Evolutionary conservation across 2,329 filamentous ascomycete genomes (phyloP).

Genomic region (Ophiosphaerella narmari): DNA sequence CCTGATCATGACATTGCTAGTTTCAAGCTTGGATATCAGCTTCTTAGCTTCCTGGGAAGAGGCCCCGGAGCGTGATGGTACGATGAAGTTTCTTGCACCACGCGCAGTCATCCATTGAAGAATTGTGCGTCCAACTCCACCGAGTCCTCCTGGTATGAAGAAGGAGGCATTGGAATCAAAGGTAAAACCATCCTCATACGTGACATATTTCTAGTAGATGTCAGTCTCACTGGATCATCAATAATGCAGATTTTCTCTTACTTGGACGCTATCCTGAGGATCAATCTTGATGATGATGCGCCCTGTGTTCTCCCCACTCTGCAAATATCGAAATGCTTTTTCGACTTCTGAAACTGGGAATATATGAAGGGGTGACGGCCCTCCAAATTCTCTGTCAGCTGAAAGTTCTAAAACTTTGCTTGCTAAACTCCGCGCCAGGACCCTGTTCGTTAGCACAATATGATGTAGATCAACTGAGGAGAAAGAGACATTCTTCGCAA

Average conservation of each 20-base stretch:
- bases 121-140: slow-evolving; percentile 21
- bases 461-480: slow-evolving; percentile 10
- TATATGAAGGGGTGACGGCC: background rate
- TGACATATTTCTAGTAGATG: background rate
- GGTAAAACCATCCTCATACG: no score
- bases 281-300: background rate
- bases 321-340: slow-evolving; percentile 11
- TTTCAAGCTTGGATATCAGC: background rate
- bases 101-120: slow-evolving; percentile 11
- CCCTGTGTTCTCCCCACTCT: slow-evolving; percentile 8
- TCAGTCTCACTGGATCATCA: background rate
- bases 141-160: slow-evolving; percentile 20
- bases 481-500: slow-evolving; percentile 16
- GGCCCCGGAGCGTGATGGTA: slow-evolving; percentile 11
- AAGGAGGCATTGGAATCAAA: slow-evolving; percentile 16
- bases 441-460: no score
- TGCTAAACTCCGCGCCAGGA: background rate
- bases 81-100: slow-evolving; percentile 19
- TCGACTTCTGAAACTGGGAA: background rate
- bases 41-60: background rate
- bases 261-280: background rate
- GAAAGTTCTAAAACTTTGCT: background rate
- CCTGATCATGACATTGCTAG: background rate
- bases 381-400: background rate
- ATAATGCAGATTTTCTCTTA: no score